phyloP scores from a whole-genome alignment of 1,284 basidiomycete genomes.

The Trametes sp. region DNA sequence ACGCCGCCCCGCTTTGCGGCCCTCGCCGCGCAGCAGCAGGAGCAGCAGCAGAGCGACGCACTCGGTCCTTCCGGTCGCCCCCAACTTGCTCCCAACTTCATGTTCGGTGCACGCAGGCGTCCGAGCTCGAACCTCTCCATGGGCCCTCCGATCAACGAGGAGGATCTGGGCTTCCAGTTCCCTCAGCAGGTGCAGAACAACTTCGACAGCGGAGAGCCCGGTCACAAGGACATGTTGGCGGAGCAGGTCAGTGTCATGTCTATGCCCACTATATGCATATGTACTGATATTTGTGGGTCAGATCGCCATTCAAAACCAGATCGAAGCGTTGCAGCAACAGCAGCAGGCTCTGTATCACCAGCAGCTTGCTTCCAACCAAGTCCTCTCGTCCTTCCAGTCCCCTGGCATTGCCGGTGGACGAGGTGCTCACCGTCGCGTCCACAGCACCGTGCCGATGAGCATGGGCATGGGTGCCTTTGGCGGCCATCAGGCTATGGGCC shows the following conservation, averaged over 20 bases:
- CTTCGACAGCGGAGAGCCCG: conserved; percentile 50
- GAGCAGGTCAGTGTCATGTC: conserved; percentile 72
- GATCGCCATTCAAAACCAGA: conserved; percentile 91
- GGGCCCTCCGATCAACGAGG: conserved; percentile 80
- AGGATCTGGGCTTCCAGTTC: conserved; percentile 82
- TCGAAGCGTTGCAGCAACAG: conserved; percentile 89
- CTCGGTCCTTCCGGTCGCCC: conserved; percentile 85
- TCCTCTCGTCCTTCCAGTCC: conserved; percentile 70
- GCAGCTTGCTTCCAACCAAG: conserved; percentile 81
- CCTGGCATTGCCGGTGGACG: conserved; percentile 74
- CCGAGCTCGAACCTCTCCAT: conserved; percentile 58
- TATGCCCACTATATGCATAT: conserved; percentile 1
- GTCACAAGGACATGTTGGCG: conserved; percentile 84
- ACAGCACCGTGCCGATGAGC: conserved; percentile 81
- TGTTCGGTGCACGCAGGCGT: conserved; percentile 80
- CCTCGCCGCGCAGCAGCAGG: conserved; percentile 72
- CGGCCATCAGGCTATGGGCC: conserved; percentile 67
- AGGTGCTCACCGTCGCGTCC: conserved; percentile 83
- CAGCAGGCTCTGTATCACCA: conserved; percentile 91
- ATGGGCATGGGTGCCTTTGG: conserved; percentile 54
- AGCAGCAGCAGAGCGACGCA: conserved; percentile 66
- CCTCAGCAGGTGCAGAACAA: conserved; percentile 66
- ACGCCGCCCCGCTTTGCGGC: conserved; percentile 89
- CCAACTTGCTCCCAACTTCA: conserved; percentile 88
- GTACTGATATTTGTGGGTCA: conserved; percentile 41